Conservation (phyloP, 306 rosid genomes). For the Hippophae tibetana region DNA sequence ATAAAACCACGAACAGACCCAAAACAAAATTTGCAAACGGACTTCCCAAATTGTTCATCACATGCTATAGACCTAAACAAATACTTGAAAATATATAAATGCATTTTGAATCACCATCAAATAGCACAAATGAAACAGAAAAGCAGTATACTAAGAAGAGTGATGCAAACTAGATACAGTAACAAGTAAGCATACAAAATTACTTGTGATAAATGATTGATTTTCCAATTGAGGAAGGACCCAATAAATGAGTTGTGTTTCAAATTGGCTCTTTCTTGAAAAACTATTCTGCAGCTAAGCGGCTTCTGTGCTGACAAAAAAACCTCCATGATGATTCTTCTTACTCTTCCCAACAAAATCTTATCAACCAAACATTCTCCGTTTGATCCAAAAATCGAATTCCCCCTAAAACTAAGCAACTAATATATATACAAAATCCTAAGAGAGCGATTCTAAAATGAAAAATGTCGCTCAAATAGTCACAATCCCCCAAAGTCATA, state of each 20-base stretch:
- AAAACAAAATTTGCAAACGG: slow-evolving; percentile 5
- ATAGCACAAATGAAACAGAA: no score
- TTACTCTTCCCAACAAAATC: slow-evolving; percentile 10
- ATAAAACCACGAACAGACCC: slow-evolving; percentile 1
- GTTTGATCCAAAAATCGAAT: slow-evolving; percentile 11
- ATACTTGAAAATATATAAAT: no score
- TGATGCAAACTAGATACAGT: neutral
- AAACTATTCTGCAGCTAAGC: slow-evolving; percentile 27
- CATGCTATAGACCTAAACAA: neutral
- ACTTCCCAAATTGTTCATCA: neutral
- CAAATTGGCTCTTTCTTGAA: slow-evolving; percentile 24
- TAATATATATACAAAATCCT: neutral
- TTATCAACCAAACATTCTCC: slow-evolving; percentile 8
- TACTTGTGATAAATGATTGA: slow-evolving; percentile 28
- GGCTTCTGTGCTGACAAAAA: slow-evolving; percentile 37
- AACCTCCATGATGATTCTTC: slow-evolving; percentile 31
- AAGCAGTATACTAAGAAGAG: neutral
- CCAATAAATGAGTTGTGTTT: slow-evolving; percentile 35
- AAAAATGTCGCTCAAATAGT: no score
- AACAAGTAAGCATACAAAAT: neutral
- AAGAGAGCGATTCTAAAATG: neutral
- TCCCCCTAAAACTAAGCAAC: slow-evolving; percentile 15
- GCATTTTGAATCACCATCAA: no score
- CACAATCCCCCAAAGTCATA: no score
- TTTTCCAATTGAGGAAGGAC: slow-evolving; percentile 26